A percentile compares a stretch with the other conserved stretches of the same genome.
Conservation (phyloP, 495 filamentous ascomycete genomes). For the Penicillium cosmopolitanum region DNA sequence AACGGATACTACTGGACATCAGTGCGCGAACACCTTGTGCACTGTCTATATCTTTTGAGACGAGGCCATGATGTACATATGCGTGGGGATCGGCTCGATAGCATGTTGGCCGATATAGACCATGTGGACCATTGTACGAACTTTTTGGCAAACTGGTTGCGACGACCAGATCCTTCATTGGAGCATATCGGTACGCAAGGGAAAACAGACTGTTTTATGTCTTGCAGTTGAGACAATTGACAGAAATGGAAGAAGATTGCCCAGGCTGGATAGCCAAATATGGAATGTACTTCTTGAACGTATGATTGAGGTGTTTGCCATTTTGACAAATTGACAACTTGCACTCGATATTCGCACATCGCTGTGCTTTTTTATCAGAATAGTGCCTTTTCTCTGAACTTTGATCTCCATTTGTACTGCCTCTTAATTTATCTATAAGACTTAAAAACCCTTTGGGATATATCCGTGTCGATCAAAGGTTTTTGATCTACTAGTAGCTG, state of each 20-base stretch:
- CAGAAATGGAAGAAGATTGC: not conserved
- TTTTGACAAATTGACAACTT: no score
- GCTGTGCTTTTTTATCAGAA: no score
- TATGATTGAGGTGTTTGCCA: no score
- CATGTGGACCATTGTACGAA: conserved; percentile 24
- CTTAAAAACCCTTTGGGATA: no score
- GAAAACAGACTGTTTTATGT: conserved; percentile 22
- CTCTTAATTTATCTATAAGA: no score
- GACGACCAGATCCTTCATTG: conserved; percentile 15
- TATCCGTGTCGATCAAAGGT: no score
- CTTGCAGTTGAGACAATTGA: conserved; percentile 11
- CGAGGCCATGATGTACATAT: conserved; percentile 21
- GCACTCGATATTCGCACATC: no score
- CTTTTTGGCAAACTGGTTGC: conserved; percentile 19
- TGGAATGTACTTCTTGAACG: not conserved
- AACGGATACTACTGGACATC: conserved; percentile 19
- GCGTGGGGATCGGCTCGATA: conserved; percentile 20
- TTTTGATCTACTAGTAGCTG: no score
- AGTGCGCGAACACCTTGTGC: conserved; percentile 20
- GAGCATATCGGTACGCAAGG: conserved; percentile 17
- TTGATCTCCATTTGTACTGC: no score
- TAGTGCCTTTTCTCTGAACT: no score
- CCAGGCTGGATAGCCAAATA: not conserved
- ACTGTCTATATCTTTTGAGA: conserved; percentile 21
- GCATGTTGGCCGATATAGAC: conserved; percentile 18